A percentile compares a stretch with the other conserved stretches of the same genome.
These are phyloP conservation scores for Aspergillus costaricaensis DNA, from an alignment of 2,329 filamentous ascomycete genomes.

Conservation along the genomic window DNA sequence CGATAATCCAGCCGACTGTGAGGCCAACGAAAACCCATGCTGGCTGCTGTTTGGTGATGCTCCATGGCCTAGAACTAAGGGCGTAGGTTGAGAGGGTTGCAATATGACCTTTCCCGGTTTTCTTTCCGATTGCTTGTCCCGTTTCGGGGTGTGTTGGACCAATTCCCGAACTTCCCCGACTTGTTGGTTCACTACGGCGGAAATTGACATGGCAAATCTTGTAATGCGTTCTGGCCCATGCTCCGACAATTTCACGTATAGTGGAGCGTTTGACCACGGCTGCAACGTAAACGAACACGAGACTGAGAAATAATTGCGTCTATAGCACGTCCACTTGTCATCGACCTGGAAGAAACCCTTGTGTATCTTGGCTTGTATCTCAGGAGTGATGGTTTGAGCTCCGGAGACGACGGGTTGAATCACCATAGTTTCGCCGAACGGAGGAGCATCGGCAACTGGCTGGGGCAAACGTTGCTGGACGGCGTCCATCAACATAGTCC, in stretches of 20 bases:
- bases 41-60: constrained; percentile 26
- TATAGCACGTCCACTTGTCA: constrained; percentile 87
- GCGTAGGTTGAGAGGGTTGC: constrained; percentile 63
- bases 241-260: constrained; percentile 56
- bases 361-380: constrained; percentile 78
- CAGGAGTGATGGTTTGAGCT: constrained; percentile 61
- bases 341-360: constrained; percentile 86
- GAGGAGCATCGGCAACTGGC: constrained; percentile 42
- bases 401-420: constrained; percentile 39
- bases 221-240: constrained; percentile 60
- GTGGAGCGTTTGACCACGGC: constrained; percentile 60
- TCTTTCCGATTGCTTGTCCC: constrained; percentile 81
- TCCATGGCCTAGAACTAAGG: constrained; percentile 34
- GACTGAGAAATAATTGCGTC: constrained; percentile 88
- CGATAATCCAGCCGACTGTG: constrained; percentile 29
- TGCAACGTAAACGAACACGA: constrained; percentile 74
- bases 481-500: constrained; percentile 27
- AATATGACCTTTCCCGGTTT: constrained; percentile 71
- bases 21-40: constrained; percentile 28
- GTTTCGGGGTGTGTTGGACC: constrained; percentile 87
- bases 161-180: constrained; percentile 77
- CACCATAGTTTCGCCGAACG: constrained; percentile 44
- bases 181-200: constrained; percentile 76
- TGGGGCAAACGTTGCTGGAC: constrained; percentile 32
- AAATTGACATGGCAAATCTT: constrained; percentile 80